Conservation (phyloP, 2,329 filamentous ascomycete species). For the Calonectria montana region DNA sequence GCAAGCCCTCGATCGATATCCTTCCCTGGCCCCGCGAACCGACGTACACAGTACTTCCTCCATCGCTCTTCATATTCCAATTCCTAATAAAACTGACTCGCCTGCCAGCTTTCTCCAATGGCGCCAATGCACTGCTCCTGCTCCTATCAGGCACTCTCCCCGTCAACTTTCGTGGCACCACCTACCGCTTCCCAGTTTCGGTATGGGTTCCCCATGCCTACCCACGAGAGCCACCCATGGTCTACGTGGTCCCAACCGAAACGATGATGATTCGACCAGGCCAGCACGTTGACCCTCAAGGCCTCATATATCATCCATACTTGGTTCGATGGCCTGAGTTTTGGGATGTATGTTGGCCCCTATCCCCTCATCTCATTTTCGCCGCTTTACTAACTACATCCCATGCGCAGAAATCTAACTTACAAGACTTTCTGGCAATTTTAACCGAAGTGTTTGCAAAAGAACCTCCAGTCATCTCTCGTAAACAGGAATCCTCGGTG, state of each 20-base stretch:
- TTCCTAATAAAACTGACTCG: conserved; percentile 24
- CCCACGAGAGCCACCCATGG: conserved; percentile 84
- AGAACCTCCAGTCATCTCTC: conserved; percentile 90
- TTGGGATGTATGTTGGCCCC: conserved; percentile 76
- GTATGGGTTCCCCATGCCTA: conserved; percentile 95
- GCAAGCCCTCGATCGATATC: conserved; percentile 81
- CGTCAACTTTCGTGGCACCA: conserved; percentile 88
- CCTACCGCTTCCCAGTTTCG: conserved; percentile 90
- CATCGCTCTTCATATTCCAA: conserved; percentile 40
- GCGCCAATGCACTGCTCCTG: conserved; percentile 85
- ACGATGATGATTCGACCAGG: conserved; percentile 92
- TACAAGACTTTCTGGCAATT: conserved; percentile 85
- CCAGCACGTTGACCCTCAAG: conserved; percentile 94
- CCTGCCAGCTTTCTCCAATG: conserved; percentile 83
- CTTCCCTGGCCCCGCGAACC: conserved; percentile 85
- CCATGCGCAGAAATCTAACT: conserved; percentile 75
- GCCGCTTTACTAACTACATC: conserved; percentile 10
- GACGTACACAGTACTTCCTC: conserved; percentile 85
- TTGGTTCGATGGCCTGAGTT: conserved; percentile 88
- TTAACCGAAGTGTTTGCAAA: conserved; percentile 91
- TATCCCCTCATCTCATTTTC: neutral
- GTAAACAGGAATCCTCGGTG: conserved; percentile 64
- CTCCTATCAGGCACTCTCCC: conserved; percentile 89
- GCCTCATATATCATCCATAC: conserved; percentile 95
- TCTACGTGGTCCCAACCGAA: conserved; percentile 88